Conservation (phyloP, 1,139 yeast genomes). For the Yamadazyma oceani region DNA sequence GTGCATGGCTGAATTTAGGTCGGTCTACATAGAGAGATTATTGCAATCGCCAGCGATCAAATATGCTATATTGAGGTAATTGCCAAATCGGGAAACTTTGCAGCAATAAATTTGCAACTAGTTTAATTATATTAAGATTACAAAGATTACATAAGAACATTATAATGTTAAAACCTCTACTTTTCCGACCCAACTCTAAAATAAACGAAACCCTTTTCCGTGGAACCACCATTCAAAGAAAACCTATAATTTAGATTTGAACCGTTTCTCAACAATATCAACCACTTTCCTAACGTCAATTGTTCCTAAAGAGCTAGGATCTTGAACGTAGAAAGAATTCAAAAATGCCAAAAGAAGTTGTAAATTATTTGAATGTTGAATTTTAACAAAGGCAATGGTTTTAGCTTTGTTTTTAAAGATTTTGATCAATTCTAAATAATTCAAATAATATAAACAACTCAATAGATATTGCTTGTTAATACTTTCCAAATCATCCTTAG, state of each 20-base stretch:
- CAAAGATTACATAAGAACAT: no score
- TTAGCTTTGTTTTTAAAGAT: slow-evolving; percentile 45
- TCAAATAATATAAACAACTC: slow-evolving; percentile 41
- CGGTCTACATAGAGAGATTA: no score
- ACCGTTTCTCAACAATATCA: slow-evolving; percentile 38
- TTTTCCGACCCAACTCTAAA: no score
- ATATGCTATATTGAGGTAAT: no score
- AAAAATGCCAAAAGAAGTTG: slow-evolving; percentile 29
- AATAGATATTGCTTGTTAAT: slow-evolving; percentile 46
- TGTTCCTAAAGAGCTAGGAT: slow-evolving; percentile 11
- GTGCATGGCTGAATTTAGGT: no score
- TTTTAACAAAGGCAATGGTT: slow-evolving; percentile 42
- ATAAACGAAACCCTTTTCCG: no score
- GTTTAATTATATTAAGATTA: no score
- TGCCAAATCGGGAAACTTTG: no score
- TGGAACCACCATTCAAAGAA: not conserved
- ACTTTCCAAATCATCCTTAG: slow-evolving; percentile 29
- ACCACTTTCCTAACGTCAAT: slow-evolving; percentile 33
- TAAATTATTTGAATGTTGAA: slow-evolving; percentile 32
- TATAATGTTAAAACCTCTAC: no score
- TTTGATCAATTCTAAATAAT: slow-evolving; percentile 34
- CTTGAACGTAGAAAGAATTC: slow-evolving; percentile 20
- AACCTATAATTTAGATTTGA: not conserved
- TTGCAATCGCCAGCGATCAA: no score
- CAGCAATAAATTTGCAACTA: no score